Evolutionary conservation across 768 basidiomycete species (phyloP), one percentile per base, ranked within the genome.

Genomic region (Pisolithus marmoratus): DNA sequence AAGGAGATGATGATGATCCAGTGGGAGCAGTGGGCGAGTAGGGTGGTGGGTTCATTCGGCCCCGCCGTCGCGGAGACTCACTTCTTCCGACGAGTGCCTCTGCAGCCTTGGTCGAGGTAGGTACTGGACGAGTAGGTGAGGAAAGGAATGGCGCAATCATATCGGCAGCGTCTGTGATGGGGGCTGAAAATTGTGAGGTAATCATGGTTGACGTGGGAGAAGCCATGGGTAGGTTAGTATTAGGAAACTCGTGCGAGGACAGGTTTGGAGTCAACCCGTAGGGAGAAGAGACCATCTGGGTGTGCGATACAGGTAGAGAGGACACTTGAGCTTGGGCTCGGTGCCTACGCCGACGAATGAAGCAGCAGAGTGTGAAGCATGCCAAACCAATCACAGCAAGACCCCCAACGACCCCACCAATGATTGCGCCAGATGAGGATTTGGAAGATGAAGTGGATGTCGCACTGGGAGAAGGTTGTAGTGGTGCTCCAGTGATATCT

Each of bases 11-110:
- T 27, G 45, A 46, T 12, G 17, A 11, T 14, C 17, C 22, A 19
- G n/a, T 29, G 5, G 57, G 51, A 7, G 38, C 40, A 19, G 51
- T 47, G 11, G 52, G 50, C 24, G 59, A 52, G 37, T 67, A 67
- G 5, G 66, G 53, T 3, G 67, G 66, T 15, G 67, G 66, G 38
- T 67, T 67, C 50, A 67, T 41, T 1, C 66, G 57, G 9, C 29
- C 23, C 8, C 61, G 58, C 31, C 29, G 55, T 27, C 42, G 37
- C 0, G 56, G 36, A 26, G 54, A 26, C 20, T 26, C 46, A 2
- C 22, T 31, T 11, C 42, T 48, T 43, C 56, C 55, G 5, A 51
- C 29, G 9, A 8, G 19, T 4, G 38, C 54, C 26, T 61, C 53
- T 1, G 53, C 37, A 5, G 44, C 43, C 15, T 55, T 62, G 17